Evolutionary conservation across 441 rosid species (phyloP), one percentile per base, ranked within the genome.

Genomic region (Manihot esculenta): DNA sequence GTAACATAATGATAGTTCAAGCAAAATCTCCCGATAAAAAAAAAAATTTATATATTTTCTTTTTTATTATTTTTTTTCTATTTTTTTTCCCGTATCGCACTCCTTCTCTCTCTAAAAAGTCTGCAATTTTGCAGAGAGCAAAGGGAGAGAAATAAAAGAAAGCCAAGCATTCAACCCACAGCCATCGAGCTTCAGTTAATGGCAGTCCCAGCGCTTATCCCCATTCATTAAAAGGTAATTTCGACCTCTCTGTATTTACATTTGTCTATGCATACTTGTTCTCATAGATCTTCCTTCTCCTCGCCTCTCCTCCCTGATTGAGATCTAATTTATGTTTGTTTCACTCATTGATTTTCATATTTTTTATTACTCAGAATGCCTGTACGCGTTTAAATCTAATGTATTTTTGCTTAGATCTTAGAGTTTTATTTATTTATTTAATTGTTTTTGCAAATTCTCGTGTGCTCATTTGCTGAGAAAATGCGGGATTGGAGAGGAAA

Each of bases 401-500:
- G 3, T 21, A 9, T 66, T n/a, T 66, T 8, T 24, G 56, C 53
- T 14, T 41, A 53, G 70, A 67, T 67, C 61, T 38, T 54, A 47
- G 74, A 50, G 54, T 21, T 71, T 41, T 53, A 10, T 5, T 20
- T 26, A 0, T 53, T 20, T 53, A 8, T 35, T 26, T 8, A 0
- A 53, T 51, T 42, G 44, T 27, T 61, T 12, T n/a, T 68, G 68
- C 2, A 7, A 47, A 27, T 12, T 50, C 18, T 38, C 33, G 38
- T 69, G n/a, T 30, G 49, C 35, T 73, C 72, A 58, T 66, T 62
- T 47, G 45, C 54, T 45, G 44, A n/a, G 65, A 63, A 64, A 73
- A 67, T 66, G 71, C 33, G 21, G 68, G 18, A 60, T 30, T 2
- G 30, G 24, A 57, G 38, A 47, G 61, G 20, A 68, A 30, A 33